Conservation (phyloP, 75 land plant species). For the Cunninghamia lanceolata region DNA sequence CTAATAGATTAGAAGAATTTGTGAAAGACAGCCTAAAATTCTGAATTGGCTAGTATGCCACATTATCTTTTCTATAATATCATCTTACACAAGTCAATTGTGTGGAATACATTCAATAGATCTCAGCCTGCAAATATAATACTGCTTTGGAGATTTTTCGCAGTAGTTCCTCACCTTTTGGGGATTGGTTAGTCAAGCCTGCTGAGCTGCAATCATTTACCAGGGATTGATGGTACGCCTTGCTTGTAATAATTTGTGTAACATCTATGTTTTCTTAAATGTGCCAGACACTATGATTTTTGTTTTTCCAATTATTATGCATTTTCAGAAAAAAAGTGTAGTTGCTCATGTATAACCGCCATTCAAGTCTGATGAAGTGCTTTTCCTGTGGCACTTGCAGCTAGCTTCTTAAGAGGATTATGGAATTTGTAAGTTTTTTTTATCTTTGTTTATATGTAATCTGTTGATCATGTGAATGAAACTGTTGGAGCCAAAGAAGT, state of each 20-base stretch:
- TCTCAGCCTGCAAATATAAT: slow-evolving; percentile 7
- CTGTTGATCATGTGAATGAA: neutral
- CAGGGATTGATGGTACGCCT: neutral
- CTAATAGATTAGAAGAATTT: neutral
- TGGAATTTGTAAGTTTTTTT: neutral
- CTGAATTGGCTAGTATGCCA: neutral
- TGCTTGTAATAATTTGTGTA: neutral
- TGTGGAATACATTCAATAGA: neutral
- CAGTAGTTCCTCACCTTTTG: neutral
- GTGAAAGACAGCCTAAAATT: neutral
- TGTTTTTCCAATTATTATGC: neutral
- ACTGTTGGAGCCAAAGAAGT: neutral
- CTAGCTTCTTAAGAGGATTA: neutral
- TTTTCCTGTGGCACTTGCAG: neutral
- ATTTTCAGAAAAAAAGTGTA: neutral
- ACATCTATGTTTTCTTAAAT: neutral
- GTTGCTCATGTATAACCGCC: neutral
- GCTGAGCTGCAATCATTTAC: slow-evolving; percentile 5
- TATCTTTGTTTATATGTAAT: neutral
- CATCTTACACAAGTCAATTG: neutral
- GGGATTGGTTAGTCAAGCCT: slow-evolving; percentile 2
- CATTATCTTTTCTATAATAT: neutral
- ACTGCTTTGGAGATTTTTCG: slow-evolving; percentile 1
- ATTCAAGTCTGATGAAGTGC: neutral
- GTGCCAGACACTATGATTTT: neutral